Evolutionary conservation across 371 early-diverging fungal species (phyloP).

Genomic region (Rhizomucor pusillus): DNA sequence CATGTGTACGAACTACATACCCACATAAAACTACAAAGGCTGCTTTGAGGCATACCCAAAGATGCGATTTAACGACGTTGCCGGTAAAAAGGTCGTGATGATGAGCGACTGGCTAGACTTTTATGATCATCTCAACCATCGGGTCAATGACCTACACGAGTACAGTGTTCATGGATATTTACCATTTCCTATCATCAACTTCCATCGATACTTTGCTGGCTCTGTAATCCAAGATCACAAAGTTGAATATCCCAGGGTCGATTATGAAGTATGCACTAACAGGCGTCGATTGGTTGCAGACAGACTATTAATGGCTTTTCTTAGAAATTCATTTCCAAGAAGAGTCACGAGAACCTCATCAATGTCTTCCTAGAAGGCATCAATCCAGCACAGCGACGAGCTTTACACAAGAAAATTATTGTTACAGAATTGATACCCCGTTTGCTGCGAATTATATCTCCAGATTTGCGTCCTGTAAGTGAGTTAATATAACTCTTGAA

Average conservation of each 20-base stretch:
- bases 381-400: slow-evolving; percentile 45
- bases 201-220: slow-evolving; percentile 84
- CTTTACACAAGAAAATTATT: slow-evolving; percentile 41
- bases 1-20: background rate
- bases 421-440: slow-evolving; percentile 63
- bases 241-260: slow-evolving; percentile 80
- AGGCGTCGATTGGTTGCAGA: background rate
- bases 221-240: slow-evolving; percentile 54
- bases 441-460: slow-evolving; percentile 75
- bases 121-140: slow-evolving; percentile 70
- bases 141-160: slow-evolving; percentile 43
- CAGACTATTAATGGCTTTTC: background rate
- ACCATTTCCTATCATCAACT: slow-evolving; percentile 70
- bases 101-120: slow-evolving; percentile 80
- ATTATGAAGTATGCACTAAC: slow-evolving; percentile 60
- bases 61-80: slow-evolving; percentile 75
- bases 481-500: background rate
- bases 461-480: slow-evolving; percentile 70
- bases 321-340: slow-evolving; percentile 47
- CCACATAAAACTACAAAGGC: slow-evolving; percentile 37
- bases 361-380: slow-evolving; percentile 52
- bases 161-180: slow-evolving; percentile 64
- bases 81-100: slow-evolving; percentile 59
- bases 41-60: slow-evolving; percentile 89
- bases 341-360: slow-evolving; percentile 58